phyloP scores from a whole-genome alignment of 345 rosid species.

The Eucalyptus regnans region DNA sequence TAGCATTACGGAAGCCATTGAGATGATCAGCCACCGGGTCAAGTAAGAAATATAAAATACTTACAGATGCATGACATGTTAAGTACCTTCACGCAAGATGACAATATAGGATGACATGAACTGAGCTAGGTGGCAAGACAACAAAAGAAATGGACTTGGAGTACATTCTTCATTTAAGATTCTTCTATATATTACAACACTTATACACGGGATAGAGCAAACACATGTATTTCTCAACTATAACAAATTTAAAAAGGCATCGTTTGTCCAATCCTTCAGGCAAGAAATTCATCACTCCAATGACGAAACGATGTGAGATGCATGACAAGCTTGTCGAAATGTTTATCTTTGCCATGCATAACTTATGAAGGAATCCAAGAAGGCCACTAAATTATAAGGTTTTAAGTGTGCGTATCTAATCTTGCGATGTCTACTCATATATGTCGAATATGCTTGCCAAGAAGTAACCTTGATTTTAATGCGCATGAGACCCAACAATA shows the following conservation, averaged over 20 bases:
- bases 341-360: background rate
- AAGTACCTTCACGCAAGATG: background rate
- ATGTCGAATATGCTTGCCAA: background rate
- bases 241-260: background rate
- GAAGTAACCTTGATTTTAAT: background rate
- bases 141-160: background rate
- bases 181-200: background rate
- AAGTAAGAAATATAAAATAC: background rate
- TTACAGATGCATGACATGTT: background rate
- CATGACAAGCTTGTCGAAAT: background rate
- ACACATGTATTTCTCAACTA: background rate
- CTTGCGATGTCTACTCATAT: background rate
- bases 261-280: background rate
- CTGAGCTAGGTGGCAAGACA: background rate
- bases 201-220: background rate
- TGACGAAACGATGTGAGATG: background rate
- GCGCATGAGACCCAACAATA: background rate
- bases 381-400: background rate
- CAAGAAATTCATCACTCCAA: background rate
- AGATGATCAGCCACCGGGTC: background rate
- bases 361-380: background rate
- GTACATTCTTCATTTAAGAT: background rate
- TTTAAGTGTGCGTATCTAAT: background rate
- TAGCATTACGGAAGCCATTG: background rate
- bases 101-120: background rate